Base-by-base conservation (phyloP, 2,329 filamentous ascomycete species). In the Curvularia sp. region DNA sequence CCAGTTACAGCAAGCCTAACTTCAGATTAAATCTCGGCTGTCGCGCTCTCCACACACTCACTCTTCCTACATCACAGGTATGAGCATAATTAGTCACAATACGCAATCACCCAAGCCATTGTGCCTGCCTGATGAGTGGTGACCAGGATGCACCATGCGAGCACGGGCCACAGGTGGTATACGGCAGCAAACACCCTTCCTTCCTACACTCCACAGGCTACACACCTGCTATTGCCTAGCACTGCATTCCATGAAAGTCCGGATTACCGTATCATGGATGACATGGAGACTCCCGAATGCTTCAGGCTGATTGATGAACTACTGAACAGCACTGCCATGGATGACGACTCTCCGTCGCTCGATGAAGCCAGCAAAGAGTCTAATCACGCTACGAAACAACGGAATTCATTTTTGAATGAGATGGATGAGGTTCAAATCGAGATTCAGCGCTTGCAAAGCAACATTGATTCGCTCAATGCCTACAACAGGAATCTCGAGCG, bases 111-210 rank as follows among this genome's bases (percentile, higher is more conserved):
- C 5, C 15, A 38, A 38, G n/a, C 5, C 6, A n/a, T 8, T 8
- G 35, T 9, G 15, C 35, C 15, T 38, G 15, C n/a, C 35, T 38
- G 15, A 22, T 39, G 33, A 39, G 33, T 18, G 33, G 38, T 33
- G 38, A 39, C n/a, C 42, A n/a, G 31, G 26, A 39, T 12, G 38
- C 24, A 52, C 53, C 12, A 18, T 26, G 15, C 22, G 33, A 53
- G 56, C 53, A 53, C 42, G 18, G 56, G 10, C 41, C 30, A 24
- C 39, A 7, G 39, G 28, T 4, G 10, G 43, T 41, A 7, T 42
- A 12, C 6, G 35, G 33, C 26, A 62, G 30, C 30, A 31, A 28
- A 6, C 28, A 9, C 42, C 13, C 31, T 41, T 39, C 2, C n/a
- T 8, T 31, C 12, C 38, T 15, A 49, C 47, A 41, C 13, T 20